A percentile compares a stretch with the other conserved stretches of the same genome.
These are phyloP conservation scores for Schizopora paradoxa DNA, from an alignment of 1,284 basidiomycete species.

Conservation along the genomic window DNA sequence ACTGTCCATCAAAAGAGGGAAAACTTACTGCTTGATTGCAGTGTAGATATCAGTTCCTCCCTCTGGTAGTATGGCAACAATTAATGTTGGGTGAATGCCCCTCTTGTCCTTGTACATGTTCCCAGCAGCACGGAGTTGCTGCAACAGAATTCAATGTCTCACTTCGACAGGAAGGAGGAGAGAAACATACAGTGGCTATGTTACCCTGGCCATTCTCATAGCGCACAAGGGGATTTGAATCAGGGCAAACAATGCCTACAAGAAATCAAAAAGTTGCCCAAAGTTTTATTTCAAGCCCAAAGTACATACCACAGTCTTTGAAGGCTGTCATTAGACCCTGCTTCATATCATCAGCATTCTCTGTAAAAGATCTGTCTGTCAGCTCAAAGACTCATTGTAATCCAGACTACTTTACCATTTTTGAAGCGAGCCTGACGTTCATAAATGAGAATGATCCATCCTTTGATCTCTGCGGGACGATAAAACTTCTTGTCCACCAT, in stretches of 20 bases:
- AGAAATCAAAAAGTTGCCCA: neutral
- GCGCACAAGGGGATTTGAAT: constrained; percentile 37
- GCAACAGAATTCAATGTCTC: constrained; percentile 7
- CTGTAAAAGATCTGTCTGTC: neutral
- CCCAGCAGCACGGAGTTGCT: constrained; percentile 49
- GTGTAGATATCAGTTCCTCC: constrained; percentile 68
- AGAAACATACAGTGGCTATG: constrained; percentile 39
- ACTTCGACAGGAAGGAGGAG: neutral
- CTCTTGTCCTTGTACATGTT: constrained; percentile 35
- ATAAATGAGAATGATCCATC: constrained; percentile 62
- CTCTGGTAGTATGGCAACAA: constrained; percentile 70
- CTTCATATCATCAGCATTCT: constrained; percentile 28
- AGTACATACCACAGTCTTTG: constrained; percentile 48
- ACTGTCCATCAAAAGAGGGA: neutral
- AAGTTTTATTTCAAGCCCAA: constrained; percentile 1
- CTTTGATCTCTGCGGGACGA: constrained; percentile 41
- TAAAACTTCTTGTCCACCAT: constrained; percentile 61
- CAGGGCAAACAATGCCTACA: constrained; percentile 46
- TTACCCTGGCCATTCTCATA: constrained; percentile 52
- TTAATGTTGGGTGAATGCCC: constrained; percentile 43
- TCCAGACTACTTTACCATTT: constrained; percentile 26
- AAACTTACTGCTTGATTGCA: constrained; percentile 66
- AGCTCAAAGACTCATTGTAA: neutral
- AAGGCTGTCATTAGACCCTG: constrained; percentile 42
- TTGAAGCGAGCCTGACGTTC: constrained; percentile 52